Conservation (phyloP, 2,329 filamentous ascomycete genomes). For the Ceratocystis colombiana region DNA sequence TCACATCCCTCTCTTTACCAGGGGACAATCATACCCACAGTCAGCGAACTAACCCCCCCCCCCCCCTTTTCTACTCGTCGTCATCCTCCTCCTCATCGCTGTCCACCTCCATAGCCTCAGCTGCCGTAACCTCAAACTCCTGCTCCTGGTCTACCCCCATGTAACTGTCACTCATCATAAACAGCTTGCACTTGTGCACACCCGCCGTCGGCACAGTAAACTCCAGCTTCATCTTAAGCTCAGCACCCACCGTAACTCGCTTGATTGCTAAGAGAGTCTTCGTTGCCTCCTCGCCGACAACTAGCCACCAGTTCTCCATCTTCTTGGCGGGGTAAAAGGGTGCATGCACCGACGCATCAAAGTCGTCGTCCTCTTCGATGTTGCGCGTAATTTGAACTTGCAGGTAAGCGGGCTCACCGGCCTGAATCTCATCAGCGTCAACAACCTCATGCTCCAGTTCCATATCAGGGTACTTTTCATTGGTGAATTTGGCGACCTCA, state of each 20-base stretch:
- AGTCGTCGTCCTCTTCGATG: constrained; percentile 55
- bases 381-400: constrained; percentile 79
- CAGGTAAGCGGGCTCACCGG: constrained; percentile 71
- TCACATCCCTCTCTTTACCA: neutral
- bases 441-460: constrained; percentile 82
- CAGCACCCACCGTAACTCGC: constrained; percentile 73
- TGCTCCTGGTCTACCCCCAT: constrained; percentile 95
- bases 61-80: constrained; percentile 37
- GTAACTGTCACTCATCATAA: constrained; percentile 95
- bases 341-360: constrained; percentile 78
- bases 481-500: constrained; percentile 89
- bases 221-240: constrained; percentile 70
- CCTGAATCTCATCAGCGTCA: constrained; percentile 67
- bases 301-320: constrained; percentile 97
- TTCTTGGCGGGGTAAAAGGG: constrained; percentile 90
- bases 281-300: constrained; percentile 84
- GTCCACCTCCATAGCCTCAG: constrained; percentile 92
- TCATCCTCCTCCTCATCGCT: constrained; percentile 58
- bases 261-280: constrained; percentile 88
- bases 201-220: constrained; percentile 79
- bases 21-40: constrained; percentile 1
- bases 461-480: constrained; percentile 90
- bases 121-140: constrained; percentile 71
- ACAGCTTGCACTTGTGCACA: constrained; percentile 78
- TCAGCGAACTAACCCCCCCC: constrained; percentile 10